Evolutionary conservation across 2,329 filamentous ascomycete species (phyloP), one percentile per base, ranked within the genome.

Genomic region (Colletotrichum orbiculare): DNA sequence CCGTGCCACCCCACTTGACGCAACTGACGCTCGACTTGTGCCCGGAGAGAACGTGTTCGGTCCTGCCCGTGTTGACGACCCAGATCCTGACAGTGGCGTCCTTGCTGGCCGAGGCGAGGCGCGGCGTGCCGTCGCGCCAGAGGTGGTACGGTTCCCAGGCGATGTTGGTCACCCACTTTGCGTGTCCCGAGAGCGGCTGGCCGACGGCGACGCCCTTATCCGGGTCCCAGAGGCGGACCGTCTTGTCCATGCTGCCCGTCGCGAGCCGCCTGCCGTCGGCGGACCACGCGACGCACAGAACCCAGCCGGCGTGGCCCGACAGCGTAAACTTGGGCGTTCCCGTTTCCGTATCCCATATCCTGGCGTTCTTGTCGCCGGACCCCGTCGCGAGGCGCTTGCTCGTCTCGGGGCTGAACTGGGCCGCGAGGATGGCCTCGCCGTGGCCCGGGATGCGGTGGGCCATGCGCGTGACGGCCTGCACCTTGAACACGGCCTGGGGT

Each of bases 331-430:
- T 87, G 0, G 94, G 94, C 10, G 94, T 97, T 52, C 94, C 94
- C 0, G 94, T 97, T 72, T 97, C 93, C 53, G 93, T 94, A 73
- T 99, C 94, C 93, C 93, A 97, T 80, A 98, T 90, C 61, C 95
- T 84, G 0, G 94, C 95, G 2, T 94, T 97, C 70, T 91, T 91
- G 74, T 99, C 96, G 50, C 96, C 96, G 67, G 91, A 93, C 0
- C 95, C 96, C 2, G 93, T 97, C 0, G 94, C 94, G 77, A 97
- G 85, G 64, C 90, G 85, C 10, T 89, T 88, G 34, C 92, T 95
- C 7, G 87, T 89, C 42, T 87, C 85, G 0, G 95, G 95, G 0
- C 92, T 96, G 77, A 97, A 98, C 43, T 94, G 89, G 2, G 92
- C 90, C 37, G 92, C 87, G 25, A 98, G 83, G 70, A 98, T 98